Evolutionary conservation across 306 rosid genomes (phyloP).

Genomic region (Spatholobus suberectus): DNA sequence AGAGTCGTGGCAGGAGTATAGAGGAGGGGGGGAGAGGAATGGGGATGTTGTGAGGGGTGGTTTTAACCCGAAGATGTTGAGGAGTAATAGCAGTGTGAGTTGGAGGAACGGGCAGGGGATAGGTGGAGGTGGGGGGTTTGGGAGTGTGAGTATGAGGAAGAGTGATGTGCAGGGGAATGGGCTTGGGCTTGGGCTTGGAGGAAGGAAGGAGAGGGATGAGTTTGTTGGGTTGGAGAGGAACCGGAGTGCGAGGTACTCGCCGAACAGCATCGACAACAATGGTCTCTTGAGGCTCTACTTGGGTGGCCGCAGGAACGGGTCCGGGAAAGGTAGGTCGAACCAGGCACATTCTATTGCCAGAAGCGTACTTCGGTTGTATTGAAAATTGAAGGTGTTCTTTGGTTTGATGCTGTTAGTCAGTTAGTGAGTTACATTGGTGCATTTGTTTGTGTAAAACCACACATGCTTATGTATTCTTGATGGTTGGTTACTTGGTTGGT

Average conservation of each 20-base stretch:
- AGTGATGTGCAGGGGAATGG: slow-evolving; percentile 62
- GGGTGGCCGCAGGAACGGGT: slow-evolving; percentile 76
- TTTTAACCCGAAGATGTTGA: slow-evolving; percentile 62
- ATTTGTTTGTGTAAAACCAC: slow-evolving; percentile 79
- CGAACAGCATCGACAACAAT: slow-evolving; percentile 63
- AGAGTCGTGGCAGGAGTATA: slow-evolving; percentile 87
- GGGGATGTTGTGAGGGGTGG: slow-evolving; percentile 63
- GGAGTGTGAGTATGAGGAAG: slow-evolving; percentile 62
- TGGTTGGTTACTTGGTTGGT: slow-evolving; percentile 47
- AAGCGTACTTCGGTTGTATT: slow-evolving; percentile 92
- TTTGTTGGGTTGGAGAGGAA: slow-evolving; percentile 79
- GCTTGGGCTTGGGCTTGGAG: slow-evolving; percentile 22
- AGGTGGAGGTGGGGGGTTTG: slow-evolving; percentile 47
- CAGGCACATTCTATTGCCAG: slow-evolving; percentile 95
- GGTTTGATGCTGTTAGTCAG: slow-evolving; percentile 65
- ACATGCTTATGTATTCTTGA: slow-evolving; percentile 75
- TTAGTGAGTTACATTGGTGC: slow-evolving; percentile 51
- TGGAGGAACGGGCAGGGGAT: slow-evolving; percentile 85
- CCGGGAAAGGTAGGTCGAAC: slow-evolving; percentile 72
- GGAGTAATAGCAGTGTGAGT: slow-evolving; percentile 94
- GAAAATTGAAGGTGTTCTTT: slow-evolving; percentile 59
- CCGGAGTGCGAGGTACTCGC: slow-evolving; percentile 83
- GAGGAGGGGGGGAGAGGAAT: slow-evolving; percentile 67
- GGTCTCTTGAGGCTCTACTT: slow-evolving; percentile 79
- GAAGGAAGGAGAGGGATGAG: slow-evolving; percentile 79